A percentile compares a stretch with the other conserved stretches of the same genome.
These are phyloP conservation scores for Nakataea oryzae DNA, from an alignment of 2,329 filamentous ascomycete genomes.

Conservation along the genomic window DNA sequence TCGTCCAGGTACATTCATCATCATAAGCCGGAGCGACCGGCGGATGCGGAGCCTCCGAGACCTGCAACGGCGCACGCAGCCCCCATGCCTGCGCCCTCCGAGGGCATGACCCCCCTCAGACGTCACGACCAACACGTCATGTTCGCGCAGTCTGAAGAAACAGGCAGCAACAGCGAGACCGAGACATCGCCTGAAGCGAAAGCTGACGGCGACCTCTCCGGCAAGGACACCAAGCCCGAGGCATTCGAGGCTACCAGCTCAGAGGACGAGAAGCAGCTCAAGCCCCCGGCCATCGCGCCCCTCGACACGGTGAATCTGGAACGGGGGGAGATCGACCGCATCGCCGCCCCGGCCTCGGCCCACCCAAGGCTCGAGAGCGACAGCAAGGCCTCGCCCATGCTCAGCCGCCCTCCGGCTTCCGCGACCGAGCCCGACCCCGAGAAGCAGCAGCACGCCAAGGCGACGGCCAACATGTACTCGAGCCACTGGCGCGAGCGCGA, in stretches of 20 bases:
- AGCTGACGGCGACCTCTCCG: not conserved
- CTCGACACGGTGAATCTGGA: not conserved
- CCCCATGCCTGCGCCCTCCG: not conserved
- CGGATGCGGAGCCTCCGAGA: no score
- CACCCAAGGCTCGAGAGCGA: not conserved
- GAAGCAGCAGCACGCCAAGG: not conserved
- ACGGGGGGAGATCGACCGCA: not conserved
- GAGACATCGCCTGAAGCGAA: not conserved
- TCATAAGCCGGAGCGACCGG: not conserved
- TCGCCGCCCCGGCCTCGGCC: not conserved
- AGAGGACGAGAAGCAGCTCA: constrained; percentile 1
- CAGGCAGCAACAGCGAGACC: not conserved
- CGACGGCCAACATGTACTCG: constrained; percentile 44
- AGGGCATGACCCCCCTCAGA: not conserved
- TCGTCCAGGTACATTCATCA: not conserved
- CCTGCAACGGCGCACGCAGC: not conserved
- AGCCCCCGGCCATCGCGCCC: not conserved
- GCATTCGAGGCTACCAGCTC: not conserved
- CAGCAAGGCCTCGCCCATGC: not conserved
- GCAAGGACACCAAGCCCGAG: not conserved
- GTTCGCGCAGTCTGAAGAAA: not conserved
- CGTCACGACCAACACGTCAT: not conserved
- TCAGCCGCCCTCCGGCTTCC: not conserved
- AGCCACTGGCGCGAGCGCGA: constrained; percentile 54
- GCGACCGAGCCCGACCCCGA: not conserved